A percentile compares a stretch with the other conserved stretches of the same genome.
phyloP scores from a whole-genome alignment of 1,284 basidiomycete genomes.

The Moniliophthora roreri region DNA sequence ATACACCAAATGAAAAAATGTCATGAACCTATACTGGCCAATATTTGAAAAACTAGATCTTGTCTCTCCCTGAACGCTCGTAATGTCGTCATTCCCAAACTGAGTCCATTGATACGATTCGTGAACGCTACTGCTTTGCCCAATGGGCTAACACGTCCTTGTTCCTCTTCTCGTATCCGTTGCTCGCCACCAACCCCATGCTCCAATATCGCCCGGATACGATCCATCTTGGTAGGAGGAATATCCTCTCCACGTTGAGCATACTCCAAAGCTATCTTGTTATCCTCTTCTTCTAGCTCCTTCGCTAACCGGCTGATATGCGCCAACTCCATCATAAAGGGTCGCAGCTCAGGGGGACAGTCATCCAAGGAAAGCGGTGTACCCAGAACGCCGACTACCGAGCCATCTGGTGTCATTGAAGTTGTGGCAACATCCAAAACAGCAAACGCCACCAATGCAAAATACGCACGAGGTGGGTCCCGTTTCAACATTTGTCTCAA shows the following conservation, averaged over 20 bases:
- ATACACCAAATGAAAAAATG: not conserved
- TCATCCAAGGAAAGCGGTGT: slow-evolving; percentile 46
- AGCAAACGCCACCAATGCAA: slow-evolving; percentile 70
- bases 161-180: slow-evolving; percentile 24
- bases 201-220: slow-evolving; percentile 58
- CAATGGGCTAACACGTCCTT: slow-evolving; percentile 51
- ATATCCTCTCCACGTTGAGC: slow-evolving; percentile 43
- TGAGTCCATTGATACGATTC: slow-evolving; percentile 72
- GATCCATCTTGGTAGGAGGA: slow-evolving; percentile 56
- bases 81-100: slow-evolving; percentile 65
- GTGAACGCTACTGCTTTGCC: slow-evolving; percentile 65
- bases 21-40: slow-evolving; percentile 38
- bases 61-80: slow-evolving; percentile 72
- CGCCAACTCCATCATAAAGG: slow-evolving; percentile 68
- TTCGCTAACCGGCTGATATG: slow-evolving; percentile 52
- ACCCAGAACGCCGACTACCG: slow-evolving; percentile 59
- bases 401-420: slow-evolving; percentile 45
- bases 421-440: slow-evolving; percentile 64
- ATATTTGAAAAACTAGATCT: slow-evolving; percentile 67
- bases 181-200: slow-evolving; percentile 49
- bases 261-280: slow-evolving; percentile 47
- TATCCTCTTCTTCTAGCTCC: slow-evolving; percentile 59
- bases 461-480: slow-evolving; percentile 74
- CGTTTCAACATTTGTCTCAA: slow-evolving; percentile 53
- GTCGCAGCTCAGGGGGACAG: slow-evolving; percentile 58